These are phyloP conservation scores for Neurospora sp. DNA, from an alignment of 495 filamentous ascomycete species.

Conservation along the genomic window DNA sequence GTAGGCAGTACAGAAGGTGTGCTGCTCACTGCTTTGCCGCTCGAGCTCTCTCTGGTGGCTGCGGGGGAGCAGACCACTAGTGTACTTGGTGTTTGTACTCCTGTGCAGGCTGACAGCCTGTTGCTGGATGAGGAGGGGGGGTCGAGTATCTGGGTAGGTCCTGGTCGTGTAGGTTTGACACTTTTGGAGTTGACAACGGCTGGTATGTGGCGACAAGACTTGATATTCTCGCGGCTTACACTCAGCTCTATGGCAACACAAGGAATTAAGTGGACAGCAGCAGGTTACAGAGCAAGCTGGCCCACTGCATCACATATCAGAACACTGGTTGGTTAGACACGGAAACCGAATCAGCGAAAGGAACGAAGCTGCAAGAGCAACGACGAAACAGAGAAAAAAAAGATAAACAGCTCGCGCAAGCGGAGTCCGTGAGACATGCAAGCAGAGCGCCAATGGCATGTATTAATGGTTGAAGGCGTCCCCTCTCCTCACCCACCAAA, in stretches of 20 bases:
- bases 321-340: constrained; percentile 11
- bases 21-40: not conserved
- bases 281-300: constrained; percentile 14
- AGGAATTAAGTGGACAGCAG: constrained; percentile 7
- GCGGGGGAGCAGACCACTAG: not conserved
- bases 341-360: not conserved
- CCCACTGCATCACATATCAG: constrained; percentile 16
- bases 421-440: constrained; percentile 6
- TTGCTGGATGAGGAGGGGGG: not conserved
- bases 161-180: not conserved
- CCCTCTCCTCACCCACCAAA: not conserved
- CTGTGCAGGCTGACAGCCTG: not conserved
- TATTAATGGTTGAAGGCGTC: constrained; percentile 17
- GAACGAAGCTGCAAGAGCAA: not conserved
- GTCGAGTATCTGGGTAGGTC: not conserved
- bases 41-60: not conserved
- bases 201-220: constrained; percentile 6
- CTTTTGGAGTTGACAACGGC: constrained; percentile 5
- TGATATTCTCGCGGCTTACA: constrained; percentile 15
- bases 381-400: constrained; percentile 8
- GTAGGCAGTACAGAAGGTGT: not conserved
- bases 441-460: constrained; percentile 20
- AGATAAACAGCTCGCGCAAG: constrained; percentile 15
- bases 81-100: not conserved
- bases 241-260: constrained; percentile 1